These are phyloP conservation scores for Chaetothyriales sp. DNA, from an alignment of 2,329 filamentous ascomycete species.

Conservation along the genomic window DNA sequence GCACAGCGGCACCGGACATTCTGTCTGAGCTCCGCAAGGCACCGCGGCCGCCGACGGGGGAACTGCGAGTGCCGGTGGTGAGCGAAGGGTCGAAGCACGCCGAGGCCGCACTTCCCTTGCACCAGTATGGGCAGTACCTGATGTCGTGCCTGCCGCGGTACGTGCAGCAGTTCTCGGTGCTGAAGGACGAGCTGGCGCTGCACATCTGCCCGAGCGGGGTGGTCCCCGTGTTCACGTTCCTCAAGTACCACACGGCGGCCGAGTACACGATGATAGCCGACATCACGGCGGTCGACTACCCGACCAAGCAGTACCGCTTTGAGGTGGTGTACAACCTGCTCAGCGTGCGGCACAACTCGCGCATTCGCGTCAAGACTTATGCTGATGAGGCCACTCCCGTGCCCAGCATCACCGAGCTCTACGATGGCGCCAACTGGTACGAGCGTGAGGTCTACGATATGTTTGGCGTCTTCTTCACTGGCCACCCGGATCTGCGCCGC, in stretches of 20 bases:
- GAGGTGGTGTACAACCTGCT: conserved; percentile 97
- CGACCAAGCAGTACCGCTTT: conserved; percentile 86
- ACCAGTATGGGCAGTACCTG: conserved; percentile 90
- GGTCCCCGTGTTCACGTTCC: conserved; percentile 80
- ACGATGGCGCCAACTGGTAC: conserved; percentile 96
- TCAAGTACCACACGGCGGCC: conserved; percentile 94
- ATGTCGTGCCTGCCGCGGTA: conserved; percentile 96
- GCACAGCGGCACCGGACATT: conserved; percentile 39
- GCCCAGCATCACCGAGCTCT: conserved; percentile 71
- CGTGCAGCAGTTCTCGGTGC: conserved; percentile 97
- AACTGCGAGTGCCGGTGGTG: conserved; percentile 62
- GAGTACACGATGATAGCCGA: conserved; percentile 90
- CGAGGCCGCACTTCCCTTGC: conserved; percentile 71
- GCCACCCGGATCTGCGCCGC: conserved; percentile 84
- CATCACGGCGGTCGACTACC: conserved; percentile 90
- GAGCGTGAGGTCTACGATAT: conserved; percentile 96
- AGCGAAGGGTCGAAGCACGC: conserved; percentile 90
- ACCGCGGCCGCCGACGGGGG: conserved; percentile 35
- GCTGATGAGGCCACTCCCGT: conserved; percentile 91
- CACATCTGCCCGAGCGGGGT: conserved; percentile 80
- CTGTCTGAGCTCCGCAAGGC: conserved; percentile 53
- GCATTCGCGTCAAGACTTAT: conserved; percentile 96
- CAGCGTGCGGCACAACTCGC: conserved; percentile 87
- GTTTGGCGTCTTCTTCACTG: conserved; percentile 92
- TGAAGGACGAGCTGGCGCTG: conserved; percentile 96